phyloP scores from a whole-genome alignment of 768 basidiomycete species.

The Mycena haematopus region DNA sequence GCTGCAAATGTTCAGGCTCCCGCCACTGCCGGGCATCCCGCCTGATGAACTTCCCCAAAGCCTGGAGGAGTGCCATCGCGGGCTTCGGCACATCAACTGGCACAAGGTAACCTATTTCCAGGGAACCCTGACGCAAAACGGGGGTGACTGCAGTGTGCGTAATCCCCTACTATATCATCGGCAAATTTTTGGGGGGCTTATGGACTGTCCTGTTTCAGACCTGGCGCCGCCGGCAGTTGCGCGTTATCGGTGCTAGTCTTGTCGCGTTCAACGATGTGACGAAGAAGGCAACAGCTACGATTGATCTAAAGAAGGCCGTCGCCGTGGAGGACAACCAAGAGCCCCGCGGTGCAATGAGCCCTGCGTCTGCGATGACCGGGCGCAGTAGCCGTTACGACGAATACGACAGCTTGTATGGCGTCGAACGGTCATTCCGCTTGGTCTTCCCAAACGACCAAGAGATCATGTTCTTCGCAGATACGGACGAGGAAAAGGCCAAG shows the following conservation, averaged over 20 bases:
- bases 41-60: constrained; percentile 86
- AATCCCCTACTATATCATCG: not conserved
- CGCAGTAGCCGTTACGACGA: constrained; percentile 56
- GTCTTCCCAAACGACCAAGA: constrained; percentile 78
- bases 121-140: constrained; percentile 89
- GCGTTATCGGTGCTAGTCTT: constrained; percentile 84
- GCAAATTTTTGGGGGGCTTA: constrained; percentile 8
- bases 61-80: constrained; percentile 89
- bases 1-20: constrained; percentile 89
- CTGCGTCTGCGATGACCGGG: constrained; percentile 44
- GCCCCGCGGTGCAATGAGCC: constrained; percentile 52
- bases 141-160: constrained; percentile 89
- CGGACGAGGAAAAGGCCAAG: constrained; percentile 82
- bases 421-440: constrained; percentile 86
- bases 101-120: constrained; percentile 95
- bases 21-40: constrained; percentile 83
- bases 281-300: constrained; percentile 88
- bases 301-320: constrained; percentile 85
- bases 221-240: constrained; percentile 82
- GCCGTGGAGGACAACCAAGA: constrained; percentile 80
- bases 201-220: constrained; percentile 52
- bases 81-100: constrained; percentile 89
- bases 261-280: constrained; percentile 94
- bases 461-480: constrained; percentile 92
- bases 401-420: constrained; percentile 68